These are phyloP conservation scores for Monilinia aucupariae DNA, from an alignment of 2,329 filamentous ascomycete species.

Conservation along the genomic window DNA sequence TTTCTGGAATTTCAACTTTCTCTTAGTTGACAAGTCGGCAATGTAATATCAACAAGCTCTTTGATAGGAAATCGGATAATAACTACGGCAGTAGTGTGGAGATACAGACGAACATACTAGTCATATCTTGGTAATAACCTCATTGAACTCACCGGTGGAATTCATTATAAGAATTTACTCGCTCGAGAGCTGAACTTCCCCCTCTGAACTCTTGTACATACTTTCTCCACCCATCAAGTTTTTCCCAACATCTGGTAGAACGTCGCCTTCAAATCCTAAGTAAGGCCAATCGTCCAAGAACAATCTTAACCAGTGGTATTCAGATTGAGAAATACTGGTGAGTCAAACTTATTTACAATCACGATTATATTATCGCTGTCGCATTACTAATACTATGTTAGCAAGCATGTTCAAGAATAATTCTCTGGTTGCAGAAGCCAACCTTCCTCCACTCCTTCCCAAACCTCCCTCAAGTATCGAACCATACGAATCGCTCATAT, in stretches of 20 bases:
- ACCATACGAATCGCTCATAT: not conserved
- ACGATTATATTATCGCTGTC: not conserved
- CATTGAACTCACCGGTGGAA: not conserved
- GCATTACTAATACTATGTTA: not conserved
- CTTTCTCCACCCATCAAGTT: too few relatives aligned
- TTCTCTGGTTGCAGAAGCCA: not conserved
- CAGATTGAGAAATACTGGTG: not conserved
- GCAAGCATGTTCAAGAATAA: not conserved
- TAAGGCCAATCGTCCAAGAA: not conserved
- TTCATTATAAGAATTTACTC: not conserved
- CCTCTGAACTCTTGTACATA: not conserved
- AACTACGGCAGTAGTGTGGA: not conserved
- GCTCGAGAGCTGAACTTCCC: not conserved
- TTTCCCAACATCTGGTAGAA: too few relatives aligned
- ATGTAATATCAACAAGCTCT: too few relatives aligned
- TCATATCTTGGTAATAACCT: not conserved
- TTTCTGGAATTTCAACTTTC: not conserved
- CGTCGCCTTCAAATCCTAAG: not conserved
- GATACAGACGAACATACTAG: not conserved
- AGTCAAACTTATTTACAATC: not conserved
- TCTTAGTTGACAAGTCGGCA: rapidly evolving
- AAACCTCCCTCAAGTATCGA: not conserved
- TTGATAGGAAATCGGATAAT: not conserved
- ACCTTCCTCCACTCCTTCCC: not conserved
- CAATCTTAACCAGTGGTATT: not conserved